Evolutionary conservation across 331 rosid genomes (phyloP).

Genomic region (Saraca asoca): DNA sequence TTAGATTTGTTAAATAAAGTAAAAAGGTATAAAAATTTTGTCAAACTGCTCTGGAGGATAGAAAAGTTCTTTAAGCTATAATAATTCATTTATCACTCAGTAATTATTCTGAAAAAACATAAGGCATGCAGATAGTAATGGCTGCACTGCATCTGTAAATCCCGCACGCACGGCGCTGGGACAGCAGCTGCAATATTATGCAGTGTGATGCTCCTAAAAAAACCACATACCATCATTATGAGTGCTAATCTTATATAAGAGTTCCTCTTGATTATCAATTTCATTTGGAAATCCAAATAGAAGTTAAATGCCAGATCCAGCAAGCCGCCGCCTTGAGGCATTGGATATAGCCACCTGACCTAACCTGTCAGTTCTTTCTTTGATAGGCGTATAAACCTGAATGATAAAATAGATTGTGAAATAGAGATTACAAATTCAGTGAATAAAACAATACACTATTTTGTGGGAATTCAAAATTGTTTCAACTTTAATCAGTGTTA

Average conservation of each 20-base stretch:
- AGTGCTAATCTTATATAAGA: background rate
- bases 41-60: no score
- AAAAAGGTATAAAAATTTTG: no score
- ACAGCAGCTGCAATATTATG: background rate
- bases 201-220: background rate
- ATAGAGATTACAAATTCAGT: conserved; percentile 15
- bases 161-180: background rate
- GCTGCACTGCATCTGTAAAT: no score
- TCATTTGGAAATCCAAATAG: background rate
- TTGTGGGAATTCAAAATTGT: no score
- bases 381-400: conserved; percentile 61
- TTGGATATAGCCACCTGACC: conserved; percentile 76
- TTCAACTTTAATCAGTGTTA: no score
- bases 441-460: no score
- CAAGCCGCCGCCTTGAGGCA: conserved; percentile 74
- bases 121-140: no score
- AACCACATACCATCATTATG: background rate
- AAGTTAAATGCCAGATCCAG: conserved; percentile 54
- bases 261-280: conserved; percentile 17
- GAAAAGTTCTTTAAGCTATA: no score
- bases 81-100: no score
- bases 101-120: no score
- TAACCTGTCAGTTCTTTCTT: conserved; percentile 61
- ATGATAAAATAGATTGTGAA: conserved; percentile 19
- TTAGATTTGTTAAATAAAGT: no score